phyloP scores from a whole-genome alignment of 164 flowering plant genomes.

The Berberis thunbergii region DNA sequence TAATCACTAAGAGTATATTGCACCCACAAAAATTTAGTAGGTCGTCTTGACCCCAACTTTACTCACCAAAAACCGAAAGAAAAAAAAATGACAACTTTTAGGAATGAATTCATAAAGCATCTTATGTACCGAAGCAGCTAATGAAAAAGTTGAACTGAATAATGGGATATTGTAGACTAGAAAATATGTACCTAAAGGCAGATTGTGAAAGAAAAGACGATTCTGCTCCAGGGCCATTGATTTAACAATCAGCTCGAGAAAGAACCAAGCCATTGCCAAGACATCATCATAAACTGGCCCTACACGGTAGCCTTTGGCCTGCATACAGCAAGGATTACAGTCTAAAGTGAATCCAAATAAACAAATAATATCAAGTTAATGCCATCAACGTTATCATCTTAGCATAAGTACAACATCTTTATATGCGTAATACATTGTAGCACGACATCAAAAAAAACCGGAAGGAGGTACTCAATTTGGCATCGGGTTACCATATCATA shows the following conservation, averaged over 20 bases:
- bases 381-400: too few relatives aligned
- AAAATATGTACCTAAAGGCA: conserved; percentile 54
- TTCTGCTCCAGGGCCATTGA: conserved; percentile 97
- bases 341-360: not conserved
- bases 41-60: too few relatives aligned
- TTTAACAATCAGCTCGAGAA: conserved; percentile 88
- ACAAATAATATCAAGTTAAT: too few relatives aligned
- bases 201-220: conserved; percentile 68
- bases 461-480: too few relatives aligned
- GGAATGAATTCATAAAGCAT: not conserved
- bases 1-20: too few relatives aligned
- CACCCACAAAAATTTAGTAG: too few relatives aligned
- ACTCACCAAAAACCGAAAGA: not conserved
- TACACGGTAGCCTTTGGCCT: conserved; percentile 99
- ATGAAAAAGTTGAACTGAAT: not conserved
- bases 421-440: too few relatives aligned
- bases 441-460: too few relatives aligned
- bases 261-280: conserved; percentile 99
- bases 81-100: not conserved
- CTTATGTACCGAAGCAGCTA: not conserved
- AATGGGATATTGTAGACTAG: not conserved
- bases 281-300: conserved; percentile 99
- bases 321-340: conserved; percentile 14
- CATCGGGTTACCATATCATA: too few relatives aligned
- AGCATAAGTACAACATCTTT: too few relatives aligned